phyloP scores from a whole-genome alignment of 768 basidiomycete species.

The Chlorophyllum brunneum region DNA sequence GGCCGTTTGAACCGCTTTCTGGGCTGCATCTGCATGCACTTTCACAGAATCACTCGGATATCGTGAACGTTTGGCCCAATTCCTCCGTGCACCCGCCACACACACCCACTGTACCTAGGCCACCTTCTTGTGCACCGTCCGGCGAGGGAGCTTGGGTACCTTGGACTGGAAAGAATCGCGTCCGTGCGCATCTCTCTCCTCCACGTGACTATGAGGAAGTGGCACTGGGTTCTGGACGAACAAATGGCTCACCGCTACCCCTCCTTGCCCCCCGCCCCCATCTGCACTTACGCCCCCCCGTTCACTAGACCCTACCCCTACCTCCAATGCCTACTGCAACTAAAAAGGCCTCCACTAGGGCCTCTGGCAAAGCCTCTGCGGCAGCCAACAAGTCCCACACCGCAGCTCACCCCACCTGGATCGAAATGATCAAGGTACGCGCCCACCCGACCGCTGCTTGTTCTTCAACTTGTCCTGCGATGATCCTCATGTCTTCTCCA shows the following conservation, averaged over 20 bases:
- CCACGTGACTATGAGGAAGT: slow-evolving; percentile 25
- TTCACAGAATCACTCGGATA: slow-evolving; percentile 1
- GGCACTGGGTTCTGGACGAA: slow-evolving; percentile 21
- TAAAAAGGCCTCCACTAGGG: slow-evolving; percentile 38
- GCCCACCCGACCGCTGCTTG: slow-evolving; percentile 13
- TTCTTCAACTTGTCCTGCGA: slow-evolving; percentile 8
- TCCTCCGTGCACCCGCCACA: slow-evolving; percentile 2
- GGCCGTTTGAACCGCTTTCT: not conserved
- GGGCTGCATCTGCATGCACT: slow-evolving; percentile 1
- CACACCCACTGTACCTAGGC: slow-evolving; percentile 3
- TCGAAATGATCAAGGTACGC: slow-evolving; percentile 77
- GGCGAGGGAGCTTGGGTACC: slow-evolving; percentile 5
- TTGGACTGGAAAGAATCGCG: slow-evolving; percentile 14
- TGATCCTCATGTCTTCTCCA: slow-evolving; percentile 31
- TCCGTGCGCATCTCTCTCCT: slow-evolving; percentile 24
- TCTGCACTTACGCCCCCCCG: slow-evolving; percentile 12
- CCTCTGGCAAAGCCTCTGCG: slow-evolving; percentile 29
- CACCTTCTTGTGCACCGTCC: slow-evolving; percentile 3
- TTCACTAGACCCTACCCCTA: slow-evolving; percentile 7
- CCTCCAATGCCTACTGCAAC: slow-evolving; percentile 23
- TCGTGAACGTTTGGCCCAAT: slow-evolving; percentile 1
- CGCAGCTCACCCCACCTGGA: slow-evolving; percentile 60
- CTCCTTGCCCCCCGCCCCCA: slow-evolving; percentile 17
- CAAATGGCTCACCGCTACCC: slow-evolving; percentile 19
- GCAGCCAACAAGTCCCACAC: slow-evolving; percentile 33